Conservation (phyloP, 371 early-diverging fungal species). For the Capillidium heterosporum region DNA sequence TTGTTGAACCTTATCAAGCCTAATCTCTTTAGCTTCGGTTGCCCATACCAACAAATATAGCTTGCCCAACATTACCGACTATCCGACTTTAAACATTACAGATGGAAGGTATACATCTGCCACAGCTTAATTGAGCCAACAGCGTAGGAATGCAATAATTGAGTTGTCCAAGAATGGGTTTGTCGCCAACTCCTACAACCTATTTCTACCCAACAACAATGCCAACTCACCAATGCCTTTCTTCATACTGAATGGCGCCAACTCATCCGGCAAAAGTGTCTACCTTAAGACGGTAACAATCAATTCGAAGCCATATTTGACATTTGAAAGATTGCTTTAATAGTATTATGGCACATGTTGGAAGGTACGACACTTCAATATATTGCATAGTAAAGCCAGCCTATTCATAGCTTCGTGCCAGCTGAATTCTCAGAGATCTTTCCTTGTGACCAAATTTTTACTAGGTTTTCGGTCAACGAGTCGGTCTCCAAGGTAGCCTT, state of each 20-base stretch:
- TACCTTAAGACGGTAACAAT: background rate
- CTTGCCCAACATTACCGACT: background rate
- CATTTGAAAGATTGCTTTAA: background rate
- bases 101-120: slow-evolving; percentile 5
- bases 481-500: slow-evolving; percentile 4
- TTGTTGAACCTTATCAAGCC: background rate
- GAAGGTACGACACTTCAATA: background rate
- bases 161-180: background rate
- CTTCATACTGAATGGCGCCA: slow-evolving; percentile 1
- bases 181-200: background rate
- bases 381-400: background rate
- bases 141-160: background rate
- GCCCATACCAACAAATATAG: background rate
- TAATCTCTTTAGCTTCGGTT: background rate
- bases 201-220: background rate
- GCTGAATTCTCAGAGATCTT: background rate
- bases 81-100: background rate
- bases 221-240: background rate
- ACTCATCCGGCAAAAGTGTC: slow-evolving; percentile 4
- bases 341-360: background rate
- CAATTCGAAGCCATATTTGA: background rate
- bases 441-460: slow-evolving; percentile 3
- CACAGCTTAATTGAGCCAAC: background rate
- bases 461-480: background rate
- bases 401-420: slow-evolving; percentile 1